phyloP scores from a whole-genome alignment of 2,329 filamentous ascomycete species.

The Trichoderma lentiforme region DNA sequence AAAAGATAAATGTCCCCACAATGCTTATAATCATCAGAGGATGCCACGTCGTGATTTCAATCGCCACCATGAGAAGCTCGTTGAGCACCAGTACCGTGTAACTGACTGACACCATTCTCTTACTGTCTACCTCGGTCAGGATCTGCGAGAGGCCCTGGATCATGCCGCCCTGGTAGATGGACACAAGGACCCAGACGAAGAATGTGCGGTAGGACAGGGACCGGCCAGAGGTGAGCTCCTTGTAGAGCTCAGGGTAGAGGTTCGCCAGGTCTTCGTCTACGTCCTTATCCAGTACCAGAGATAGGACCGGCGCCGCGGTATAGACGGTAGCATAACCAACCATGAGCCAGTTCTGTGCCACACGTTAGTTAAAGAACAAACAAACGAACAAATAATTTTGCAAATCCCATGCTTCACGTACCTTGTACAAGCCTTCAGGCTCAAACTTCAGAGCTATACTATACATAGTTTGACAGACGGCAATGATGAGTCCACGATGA shows the following conservation, averaged over 20 bases:
- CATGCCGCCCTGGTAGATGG: conserved; percentile 89
- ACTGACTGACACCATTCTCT: conserved; percentile 80
- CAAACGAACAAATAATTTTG: no score
- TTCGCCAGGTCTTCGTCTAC: conserved; percentile 93
- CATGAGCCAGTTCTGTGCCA: conserved; percentile 76
- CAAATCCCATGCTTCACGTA: conserved; percentile 27
- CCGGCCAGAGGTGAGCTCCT: conserved; percentile 86
- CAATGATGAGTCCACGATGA: conserved; percentile 91
- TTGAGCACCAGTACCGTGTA: conserved; percentile 92
- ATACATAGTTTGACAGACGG: conserved; percentile 95
- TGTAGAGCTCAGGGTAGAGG: conserved; percentile 95
- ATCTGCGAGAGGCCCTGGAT: conserved; percentile 95
- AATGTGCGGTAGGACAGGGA: conserved; percentile 90
- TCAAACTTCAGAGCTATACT: conserved; percentile 90
- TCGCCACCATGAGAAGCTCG: conserved; percentile 94
- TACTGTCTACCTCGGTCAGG: conserved; percentile 71
- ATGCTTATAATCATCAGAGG: conserved; percentile 84
- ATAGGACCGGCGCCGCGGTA: conserved; percentile 89
- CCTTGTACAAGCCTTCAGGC: conserved; percentile 87
- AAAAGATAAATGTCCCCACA: conserved; percentile 77
- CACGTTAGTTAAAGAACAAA: conserved; percentile 22
- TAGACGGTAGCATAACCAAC: conserved; percentile 97
- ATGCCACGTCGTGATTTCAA: conserved; percentile 97
- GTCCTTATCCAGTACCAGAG: conserved; percentile 88
- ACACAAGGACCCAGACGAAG: conserved; percentile 94